Base-by-base conservation (phyloP, 352 stramenopile species). In the Pelagophyceae sp. region DNA sequence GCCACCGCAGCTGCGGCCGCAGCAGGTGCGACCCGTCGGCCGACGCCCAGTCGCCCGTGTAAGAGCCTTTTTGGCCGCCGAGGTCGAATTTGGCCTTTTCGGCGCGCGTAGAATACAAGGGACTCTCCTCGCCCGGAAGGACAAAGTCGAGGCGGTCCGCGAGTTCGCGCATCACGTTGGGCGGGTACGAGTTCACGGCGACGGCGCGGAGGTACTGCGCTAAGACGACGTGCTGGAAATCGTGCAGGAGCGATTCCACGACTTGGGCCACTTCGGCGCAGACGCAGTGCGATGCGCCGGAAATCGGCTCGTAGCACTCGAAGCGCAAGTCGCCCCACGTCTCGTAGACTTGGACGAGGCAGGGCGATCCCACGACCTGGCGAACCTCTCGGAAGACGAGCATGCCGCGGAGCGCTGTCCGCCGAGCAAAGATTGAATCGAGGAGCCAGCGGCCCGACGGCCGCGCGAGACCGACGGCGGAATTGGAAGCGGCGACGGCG, bases 261-360 rank as follows among this genome's bases (percentile, higher is more conserved):
- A 58, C 20, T 35, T 5, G 11, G 6, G 38, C 2, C 25, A 74
- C 5, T 31, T 17, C 27, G 2, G 58, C 67, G 35, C 1, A 11
- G 6, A 74, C 5, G 5, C 11, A 27, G 15, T 51, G 33, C 3
- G 23, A 23, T 17, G 2, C 6, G 0, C 35, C 67, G 6, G 67
- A 35, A 33, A 35, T 37, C 3, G 67, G 6, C 6, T 74, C 67
- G 35, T 74, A 74, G 37, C 11, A 11, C n/a, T 74, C 67, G 38
- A 74, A 58, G 67, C 67, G 67, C 2, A 74, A 27, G 35, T 74
- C 67, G 5, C 67, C 67, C 67, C 67, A 74, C 3, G 33, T 19
- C 1, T 74, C 67, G 33, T 74, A 58, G 11, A 51, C 33, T 23
- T 37, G 33, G 11, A 58, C 31, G 25, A 58, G 2, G 0, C 31